phyloP scores from a whole-genome alignment of 169 alveolate genomes.

The Plasmodium blacklocki region DNA sequence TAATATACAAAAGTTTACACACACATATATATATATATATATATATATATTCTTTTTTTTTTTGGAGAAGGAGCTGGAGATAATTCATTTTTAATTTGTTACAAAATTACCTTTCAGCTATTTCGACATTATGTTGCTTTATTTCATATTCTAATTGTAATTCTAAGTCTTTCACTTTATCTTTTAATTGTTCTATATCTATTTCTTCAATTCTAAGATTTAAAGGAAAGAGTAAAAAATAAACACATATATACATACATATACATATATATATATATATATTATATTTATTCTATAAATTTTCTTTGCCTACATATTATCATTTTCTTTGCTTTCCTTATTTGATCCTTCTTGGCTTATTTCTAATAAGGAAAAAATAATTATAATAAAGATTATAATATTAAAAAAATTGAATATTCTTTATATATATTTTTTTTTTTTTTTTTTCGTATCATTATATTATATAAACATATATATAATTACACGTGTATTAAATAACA shows the following conservation, averaged over 20 bases:
- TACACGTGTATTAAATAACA: too few relatives aligned
- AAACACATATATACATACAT: background rate
- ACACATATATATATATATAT: background rate
- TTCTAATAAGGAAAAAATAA: background rate
- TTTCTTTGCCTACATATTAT: background rate
- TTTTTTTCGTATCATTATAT: too few relatives aligned
- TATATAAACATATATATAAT: too few relatives aligned
- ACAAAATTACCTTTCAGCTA: constrained; percentile 42
- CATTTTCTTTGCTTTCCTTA: background rate
- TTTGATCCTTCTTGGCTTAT: background rate
- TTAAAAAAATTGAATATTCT: too few relatives aligned
- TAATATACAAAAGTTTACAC: too few relatives aligned
- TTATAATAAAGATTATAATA: too few relatives aligned
- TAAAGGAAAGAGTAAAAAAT: constrained; percentile 5
- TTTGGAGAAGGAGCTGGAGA: background rate
- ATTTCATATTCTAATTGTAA: constrained; percentile 69
- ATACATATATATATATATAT: background rate
- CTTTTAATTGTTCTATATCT: constrained; percentile 21
- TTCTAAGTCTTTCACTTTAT: constrained; percentile 62
- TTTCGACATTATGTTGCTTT: constrained; percentile 60
- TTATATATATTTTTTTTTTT: too few relatives aligned
- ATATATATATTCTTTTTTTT: background rate
- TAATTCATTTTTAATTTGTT: too few relatives aligned
- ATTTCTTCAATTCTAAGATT: constrained; percentile 31
- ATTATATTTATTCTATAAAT: background rate